Evolutionary conservation across 1,284 basidiomycete genomes (phyloP).

Genomic region (Cutaneotrichosporon mucoides): DNA sequence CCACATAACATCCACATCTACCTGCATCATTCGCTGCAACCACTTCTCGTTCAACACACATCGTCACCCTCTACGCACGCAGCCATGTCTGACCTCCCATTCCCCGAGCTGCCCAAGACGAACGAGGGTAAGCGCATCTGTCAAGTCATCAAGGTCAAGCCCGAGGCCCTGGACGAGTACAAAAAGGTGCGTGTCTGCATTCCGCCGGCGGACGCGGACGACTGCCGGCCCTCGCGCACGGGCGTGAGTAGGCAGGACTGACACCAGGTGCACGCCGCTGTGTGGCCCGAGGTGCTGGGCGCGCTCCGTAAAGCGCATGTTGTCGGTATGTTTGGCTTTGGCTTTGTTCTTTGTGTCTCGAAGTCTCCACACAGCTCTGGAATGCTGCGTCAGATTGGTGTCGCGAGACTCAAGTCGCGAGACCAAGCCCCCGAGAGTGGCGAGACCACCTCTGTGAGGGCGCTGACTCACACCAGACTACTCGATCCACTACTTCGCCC

Average conservation of each 20-base stretch:
- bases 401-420: not conserved
- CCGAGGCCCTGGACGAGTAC: conserved; percentile 63
- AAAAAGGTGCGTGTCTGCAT: conserved; percentile 48
- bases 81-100: too few relatives aligned
- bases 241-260: not conserved
- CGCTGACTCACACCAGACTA: conserved; percentile 55
- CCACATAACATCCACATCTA: too few relatives aligned
- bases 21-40: too few relatives aligned
- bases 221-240: not conserved
- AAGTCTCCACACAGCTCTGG: not conserved
- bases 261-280: conserved; percentile 56
- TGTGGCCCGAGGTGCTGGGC: conserved; percentile 68
- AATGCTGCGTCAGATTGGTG: not conserved
- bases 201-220: not conserved
- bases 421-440: too few relatives aligned
- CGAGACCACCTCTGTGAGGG: not conserved
- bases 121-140: conserved; percentile 60
- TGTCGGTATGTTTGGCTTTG: conserved; percentile 35
- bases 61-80: too few relatives aligned
- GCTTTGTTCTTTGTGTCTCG: not conserved
- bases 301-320: conserved; percentile 65
- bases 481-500: conserved; percentile 66
- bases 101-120: conserved; percentile 36
- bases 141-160: conserved; percentile 71
- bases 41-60: too few relatives aligned